phyloP scores from a whole-genome alignment of 2,329 filamentous ascomycete species.

The Aureobasidium mangrovei region DNA sequence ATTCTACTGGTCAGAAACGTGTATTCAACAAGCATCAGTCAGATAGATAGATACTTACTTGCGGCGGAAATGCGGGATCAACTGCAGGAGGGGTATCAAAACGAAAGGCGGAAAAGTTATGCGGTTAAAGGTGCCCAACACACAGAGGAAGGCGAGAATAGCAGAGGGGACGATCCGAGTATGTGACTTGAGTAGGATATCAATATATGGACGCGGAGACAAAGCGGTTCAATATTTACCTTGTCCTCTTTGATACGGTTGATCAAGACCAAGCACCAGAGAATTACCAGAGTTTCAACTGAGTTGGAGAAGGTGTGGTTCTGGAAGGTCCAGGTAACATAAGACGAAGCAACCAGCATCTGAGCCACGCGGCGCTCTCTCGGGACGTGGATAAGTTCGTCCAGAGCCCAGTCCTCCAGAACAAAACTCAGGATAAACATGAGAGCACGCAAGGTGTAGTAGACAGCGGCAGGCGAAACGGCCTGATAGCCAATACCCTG shows the following conservation, averaged over 20 bases:
- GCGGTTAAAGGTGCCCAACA: slow-evolving; percentile 88
- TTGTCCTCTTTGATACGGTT: slow-evolving; percentile 73
- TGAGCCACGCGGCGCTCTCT: slow-evolving; percentile 64
- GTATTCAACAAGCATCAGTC: neutral
- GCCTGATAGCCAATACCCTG: slow-evolving; percentile 72
- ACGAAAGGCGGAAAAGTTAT: slow-evolving; percentile 96
- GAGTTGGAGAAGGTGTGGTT: slow-evolving; percentile 98
- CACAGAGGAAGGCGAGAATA: slow-evolving; percentile 68
- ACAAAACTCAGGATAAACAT: slow-evolving; percentile 97
- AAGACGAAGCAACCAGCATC: slow-evolving; percentile 84
- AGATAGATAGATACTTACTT: slow-evolving; percentile 51
- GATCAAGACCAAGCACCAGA: slow-evolving; percentile 89
- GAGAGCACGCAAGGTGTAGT: slow-evolving; percentile 76
- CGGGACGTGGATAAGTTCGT: slow-evolving; percentile 75
- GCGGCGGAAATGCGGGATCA: slow-evolving; percentile 76
- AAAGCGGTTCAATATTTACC: slow-evolving; percentile 37
- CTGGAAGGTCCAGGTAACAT: slow-evolving; percentile 98
- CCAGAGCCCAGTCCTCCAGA: slow-evolving; percentile 92
- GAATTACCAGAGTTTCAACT: slow-evolving; percentile 82
- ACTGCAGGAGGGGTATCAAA: slow-evolving; percentile 68
- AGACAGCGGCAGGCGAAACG: slow-evolving; percentile 75
- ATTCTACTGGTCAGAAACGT: neutral
- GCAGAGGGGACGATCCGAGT: slow-evolving; percentile 68
- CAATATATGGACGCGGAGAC: neutral
- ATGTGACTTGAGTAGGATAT: slow-evolving; percentile 46